A percentile compares a stretch with the other conserved stretches of the same genome.
phyloP scores from a whole-genome alignment of 108 stramenopile genomes.

The Conticribra guillardii region DNA sequence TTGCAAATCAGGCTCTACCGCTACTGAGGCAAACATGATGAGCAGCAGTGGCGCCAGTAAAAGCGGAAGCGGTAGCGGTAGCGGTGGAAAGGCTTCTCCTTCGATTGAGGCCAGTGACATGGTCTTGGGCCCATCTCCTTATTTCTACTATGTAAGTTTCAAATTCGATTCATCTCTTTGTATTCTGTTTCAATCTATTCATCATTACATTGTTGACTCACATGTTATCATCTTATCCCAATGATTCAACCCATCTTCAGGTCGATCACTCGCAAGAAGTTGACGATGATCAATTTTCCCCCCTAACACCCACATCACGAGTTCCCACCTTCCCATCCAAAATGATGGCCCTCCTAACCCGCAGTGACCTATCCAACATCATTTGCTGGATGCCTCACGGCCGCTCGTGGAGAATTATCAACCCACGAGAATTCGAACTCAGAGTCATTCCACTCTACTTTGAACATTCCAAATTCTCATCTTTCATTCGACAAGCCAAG shows the following conservation, averaged over 20 bases:
- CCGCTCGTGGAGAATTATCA: conserved; percentile 5
- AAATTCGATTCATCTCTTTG: too few relatives aligned
- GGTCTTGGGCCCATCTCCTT: background rate
- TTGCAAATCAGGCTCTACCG: background rate
- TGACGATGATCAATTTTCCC: conserved; percentile 58
- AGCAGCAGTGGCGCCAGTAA: background rate
- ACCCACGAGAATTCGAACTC: background rate
- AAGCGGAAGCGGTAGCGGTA: background rate
- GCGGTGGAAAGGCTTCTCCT: background rate
- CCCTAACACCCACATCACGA: conserved; percentile 51
- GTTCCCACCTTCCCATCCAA: conserved; percentile 66
- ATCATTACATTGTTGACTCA: too few relatives aligned
- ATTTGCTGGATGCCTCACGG: conserved; percentile 6
- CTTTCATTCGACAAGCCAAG: conserved; percentile 58
- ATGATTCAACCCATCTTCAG: too few relatives aligned
- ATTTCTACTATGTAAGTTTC: background rate
- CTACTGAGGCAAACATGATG: background rate
- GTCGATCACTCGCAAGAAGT: conserved; percentile 24
- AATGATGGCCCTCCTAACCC: background rate
- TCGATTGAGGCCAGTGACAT: background rate
- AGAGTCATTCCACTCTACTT: background rate
- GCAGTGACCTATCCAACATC: background rate
- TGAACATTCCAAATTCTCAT: conserved; percentile 25
- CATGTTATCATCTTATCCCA: too few relatives aligned
- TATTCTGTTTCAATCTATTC: background rate